These are phyloP conservation scores for Pseudotulostoma volvatum DNA, from an alignment of 495 filamentous ascomycete species.

Conservation along the genomic window DNA sequence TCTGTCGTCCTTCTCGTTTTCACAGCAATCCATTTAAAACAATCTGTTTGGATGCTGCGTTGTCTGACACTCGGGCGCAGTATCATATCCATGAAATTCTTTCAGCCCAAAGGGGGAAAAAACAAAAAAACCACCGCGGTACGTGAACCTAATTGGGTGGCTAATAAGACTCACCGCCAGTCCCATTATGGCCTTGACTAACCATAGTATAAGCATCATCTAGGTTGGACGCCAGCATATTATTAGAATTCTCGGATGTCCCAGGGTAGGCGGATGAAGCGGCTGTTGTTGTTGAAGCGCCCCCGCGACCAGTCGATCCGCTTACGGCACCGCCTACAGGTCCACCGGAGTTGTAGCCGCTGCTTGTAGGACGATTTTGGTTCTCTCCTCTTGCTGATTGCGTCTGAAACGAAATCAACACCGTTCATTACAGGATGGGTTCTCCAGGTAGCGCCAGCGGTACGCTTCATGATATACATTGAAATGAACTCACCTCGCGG, in stretches of 20 bases:
- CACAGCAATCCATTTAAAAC: not conserved
- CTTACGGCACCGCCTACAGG: constrained; percentile 29
- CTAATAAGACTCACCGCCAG: constrained; percentile 38
- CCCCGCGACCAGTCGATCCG: constrained; percentile 29
- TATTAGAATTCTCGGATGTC: constrained; percentile 38
- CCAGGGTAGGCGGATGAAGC: constrained; percentile 34
- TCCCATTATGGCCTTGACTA: constrained; percentile 49
- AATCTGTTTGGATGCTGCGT: not conserved
- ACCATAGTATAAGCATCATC: constrained; percentile 52
- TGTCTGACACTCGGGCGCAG: not conserved
- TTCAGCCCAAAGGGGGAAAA: no score
- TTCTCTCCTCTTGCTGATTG: constrained; percentile 64
- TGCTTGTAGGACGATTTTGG: constrained; percentile 52
- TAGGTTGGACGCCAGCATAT: constrained; percentile 41
- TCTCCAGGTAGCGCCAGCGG: constrained; percentile 6
- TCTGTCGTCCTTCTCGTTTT: not conserved
- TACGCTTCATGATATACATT: constrained; percentile 1
- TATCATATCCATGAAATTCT: not conserved
- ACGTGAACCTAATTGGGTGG: not conserved
- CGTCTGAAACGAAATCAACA: constrained; percentile 39
- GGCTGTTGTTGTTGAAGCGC: constrained; percentile 10
- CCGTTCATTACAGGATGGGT: constrained; percentile 5
- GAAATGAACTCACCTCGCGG: constrained; percentile 61
- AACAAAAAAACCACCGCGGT: no score
- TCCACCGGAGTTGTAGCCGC: constrained; percentile 43